Evolutionary conservation across 106 monocot genomes (phyloP), one percentile per base, ranked within the genome.

Genomic region (Amphibolis antarctica): DNA sequence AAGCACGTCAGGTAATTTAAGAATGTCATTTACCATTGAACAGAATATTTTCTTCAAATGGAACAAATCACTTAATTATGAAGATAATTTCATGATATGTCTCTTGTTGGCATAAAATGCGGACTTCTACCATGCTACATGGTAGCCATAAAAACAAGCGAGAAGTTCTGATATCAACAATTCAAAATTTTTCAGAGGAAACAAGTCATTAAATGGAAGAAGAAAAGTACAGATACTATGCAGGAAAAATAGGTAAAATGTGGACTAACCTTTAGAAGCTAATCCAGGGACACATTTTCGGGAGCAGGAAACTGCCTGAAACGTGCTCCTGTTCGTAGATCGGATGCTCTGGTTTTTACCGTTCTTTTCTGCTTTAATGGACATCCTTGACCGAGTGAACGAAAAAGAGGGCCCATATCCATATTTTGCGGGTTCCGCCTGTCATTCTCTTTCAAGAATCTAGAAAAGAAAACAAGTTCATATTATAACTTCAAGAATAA

Each of bases 261-360:
- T 48, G 21, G 15, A 21, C 15, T 56, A 13, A 62, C 42, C 49
- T 69, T 59, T 18, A 55, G 5, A 10, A 50, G 10, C 60, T 60
- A 76, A 43, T 71, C 76, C 17, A 48, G 48, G 42, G 51, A 59
- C 28, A 10, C 1, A 27, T 13, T 42, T 46, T 71, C 73, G 30
- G 80, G 74, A 71, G 82, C 58, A 46, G 87, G 84, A 68, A 92
- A 74, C 69, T 72, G 76, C 61, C 82, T 67, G 78, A 88, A 88
- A 31, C 82, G 74, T 28, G 78, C 82, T 61, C 74, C 80, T 53
- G 66, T 44, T 68, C 74, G 65, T 47, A 53, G 31, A 59, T 74
- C 78, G 18, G 71, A 18, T 53, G 66, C 65, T 59, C 60, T 71
- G 36, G 46, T 36, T 12, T 59, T 55, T 22, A 48, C 48, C 29